Evolutionary conservation across 129 eudicot species (phyloP).

Genomic region (Scalesia atractyloides): DNA sequence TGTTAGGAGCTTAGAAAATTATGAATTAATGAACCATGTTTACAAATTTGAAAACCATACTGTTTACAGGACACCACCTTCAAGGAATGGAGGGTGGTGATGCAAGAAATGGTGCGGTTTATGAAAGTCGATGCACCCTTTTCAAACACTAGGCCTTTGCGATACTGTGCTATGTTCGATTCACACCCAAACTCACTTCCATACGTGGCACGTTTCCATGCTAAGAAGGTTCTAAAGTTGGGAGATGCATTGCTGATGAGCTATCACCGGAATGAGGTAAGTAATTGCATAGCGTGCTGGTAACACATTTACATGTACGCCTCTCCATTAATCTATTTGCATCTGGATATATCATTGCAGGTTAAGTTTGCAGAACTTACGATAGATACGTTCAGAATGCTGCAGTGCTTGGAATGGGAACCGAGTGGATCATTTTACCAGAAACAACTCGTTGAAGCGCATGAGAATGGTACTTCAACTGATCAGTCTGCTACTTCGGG

Average conservation of each 20-base stretch:
- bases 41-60: slow-evolving; percentile 5
- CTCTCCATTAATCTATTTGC: not conserved
- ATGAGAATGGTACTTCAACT: slow-evolving; percentile 51
- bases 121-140: slow-evolving; percentile 56
- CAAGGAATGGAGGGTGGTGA: slow-evolving; percentile 91
- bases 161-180: slow-evolving; percentile 77
- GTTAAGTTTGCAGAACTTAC: slow-evolving; percentile 92
- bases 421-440: slow-evolving; percentile 91
- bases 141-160: slow-evolving; percentile 60
- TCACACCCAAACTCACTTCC: slow-evolving; percentile 78
- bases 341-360: slow-evolving; percentile 44
- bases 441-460: slow-evolving; percentile 59
- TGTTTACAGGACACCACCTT: slow-evolving; percentile 67
- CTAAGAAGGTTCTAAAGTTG: slow-evolving; percentile 85
- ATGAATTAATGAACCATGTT: not conserved
- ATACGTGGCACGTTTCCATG: slow-evolving; percentile 85
- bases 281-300: slow-evolving; percentile 17
- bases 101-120: slow-evolving; percentile 87
- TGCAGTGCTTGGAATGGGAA: slow-evolving; percentile 99
- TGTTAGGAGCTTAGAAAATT: not conserved
- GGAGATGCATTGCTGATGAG: slow-evolving; percentile 87
- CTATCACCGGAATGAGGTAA: slow-evolving; percentile 95
- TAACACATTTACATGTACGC: not conserved
- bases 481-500: slow-evolving; percentile 89
- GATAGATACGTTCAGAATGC: slow-evolving; percentile 87